Evolutionary conservation across 257 asterid genomes (phyloP).

Genomic region (Paulownia fortunei): DNA sequence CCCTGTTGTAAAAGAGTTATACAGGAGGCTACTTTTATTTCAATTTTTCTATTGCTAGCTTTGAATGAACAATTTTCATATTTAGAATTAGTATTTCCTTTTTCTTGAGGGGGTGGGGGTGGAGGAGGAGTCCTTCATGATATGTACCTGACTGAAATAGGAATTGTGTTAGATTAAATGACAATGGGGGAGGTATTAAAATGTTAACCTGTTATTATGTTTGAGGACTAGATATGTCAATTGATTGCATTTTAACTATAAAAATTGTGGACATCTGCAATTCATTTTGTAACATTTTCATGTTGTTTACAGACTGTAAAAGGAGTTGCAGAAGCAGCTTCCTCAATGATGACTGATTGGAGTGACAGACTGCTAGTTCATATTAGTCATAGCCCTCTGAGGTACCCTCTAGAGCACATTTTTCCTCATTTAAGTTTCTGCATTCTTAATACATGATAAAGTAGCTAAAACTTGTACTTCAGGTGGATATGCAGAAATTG

Average conservation of each 20-base stretch:
- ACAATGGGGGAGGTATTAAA: background rate
- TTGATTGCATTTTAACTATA: conserved; percentile 17
- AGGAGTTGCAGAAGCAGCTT: conserved; percentile 82
- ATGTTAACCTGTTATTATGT: conserved; percentile 17
- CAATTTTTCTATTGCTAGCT: background rate
- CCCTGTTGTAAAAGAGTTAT: background rate
- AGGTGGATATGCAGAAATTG: conserved; percentile 97
- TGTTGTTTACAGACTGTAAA: conserved; percentile 67
- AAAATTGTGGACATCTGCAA: conserved; percentile 14
- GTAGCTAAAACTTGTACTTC: conserved; percentile 33
- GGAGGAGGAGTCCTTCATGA: conserved; percentile 8
- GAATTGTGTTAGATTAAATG: conserved; percentile 13
- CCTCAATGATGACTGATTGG: conserved; percentile 54
- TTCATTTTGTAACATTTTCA: conserved; percentile 6
- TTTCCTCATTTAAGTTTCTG: conserved; percentile 12
- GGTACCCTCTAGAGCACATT: conserved; percentile 50
- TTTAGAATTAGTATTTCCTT: background rate
- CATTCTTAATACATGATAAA: conserved; percentile 14
- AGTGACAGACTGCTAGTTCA: conserved; percentile 84
- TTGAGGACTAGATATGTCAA: conserved; percentile 14
- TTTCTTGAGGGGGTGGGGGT: conserved; percentile 18
- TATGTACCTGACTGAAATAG: background rate
- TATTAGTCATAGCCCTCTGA: conserved; percentile 86
- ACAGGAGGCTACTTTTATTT: background rate
- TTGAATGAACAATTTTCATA: conserved; percentile 3